Evolutionary conservation across 2,329 filamentous ascomycete genomes (phyloP), one percentile per base, ranked within the genome.

Genomic region (Helminthosporium solani): DNA sequence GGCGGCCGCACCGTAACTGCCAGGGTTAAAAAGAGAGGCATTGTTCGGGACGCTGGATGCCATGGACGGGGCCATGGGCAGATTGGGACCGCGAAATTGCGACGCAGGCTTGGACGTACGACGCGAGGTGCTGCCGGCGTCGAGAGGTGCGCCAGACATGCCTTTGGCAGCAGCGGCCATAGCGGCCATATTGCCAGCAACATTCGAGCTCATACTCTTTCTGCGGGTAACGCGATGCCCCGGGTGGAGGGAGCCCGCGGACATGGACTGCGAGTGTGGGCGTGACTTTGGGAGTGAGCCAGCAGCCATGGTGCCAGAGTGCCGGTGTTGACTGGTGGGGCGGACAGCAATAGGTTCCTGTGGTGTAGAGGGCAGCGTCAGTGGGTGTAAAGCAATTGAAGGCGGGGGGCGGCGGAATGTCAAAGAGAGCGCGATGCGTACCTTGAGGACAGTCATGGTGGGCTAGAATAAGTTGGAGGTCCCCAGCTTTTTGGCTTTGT

Each of bases 191-290:
- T 87, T 91, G 69, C 82, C 79, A 38, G 79, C 80, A 37, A 85
- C 82, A 54, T 84, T 86, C 50, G 88, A 90, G 67, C 82, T 84
- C 67, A 95, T 90, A 73, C 91, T 96, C 81, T 97, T 97, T 62
- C 94, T 84, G 64, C 92, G 88, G 60, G 88, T 90, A 58, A 97
- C 84, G 60, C 94, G 88, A 72, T 96, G 88, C 70, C 83, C 85
- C 60, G 85, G 75, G 75, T 91, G 92, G 65, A 91, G 81, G 47
- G 87, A 83, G 58, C 84, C 83, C 49, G 87, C 81, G 45, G 91
- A 86, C 59, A 90, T 78, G 47, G 89, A 92, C 71, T 94, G 87
- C 40, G 88, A 88, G 75, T 90, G 88, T 60, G 83, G 84, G 65
- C 90, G 86, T 53, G 83, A 81, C 73, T 87, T 85, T 49, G 73